phyloP scores from a whole-genome alignment of 2,329 filamentous ascomycete species.

The Chaetomiaceae sp. region DNA sequence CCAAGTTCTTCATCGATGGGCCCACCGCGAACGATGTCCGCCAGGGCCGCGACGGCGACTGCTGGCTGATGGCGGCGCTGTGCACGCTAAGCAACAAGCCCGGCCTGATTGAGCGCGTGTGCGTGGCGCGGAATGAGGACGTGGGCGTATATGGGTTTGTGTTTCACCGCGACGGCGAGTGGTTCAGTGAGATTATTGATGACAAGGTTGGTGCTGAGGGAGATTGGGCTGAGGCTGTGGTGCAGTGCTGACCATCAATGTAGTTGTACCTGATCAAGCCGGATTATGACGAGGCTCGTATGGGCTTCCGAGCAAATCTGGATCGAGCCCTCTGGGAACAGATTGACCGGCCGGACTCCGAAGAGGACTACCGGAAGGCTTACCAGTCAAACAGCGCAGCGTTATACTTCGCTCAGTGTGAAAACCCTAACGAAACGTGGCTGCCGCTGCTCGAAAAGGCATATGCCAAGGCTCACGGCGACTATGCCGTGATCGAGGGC shows the following conservation, averaged over 20 bases:
- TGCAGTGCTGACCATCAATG: neutral
- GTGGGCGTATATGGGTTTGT: constrained; percentile 83
- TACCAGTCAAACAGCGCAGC: constrained; percentile 64
- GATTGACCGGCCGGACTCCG: constrained; percentile 44
- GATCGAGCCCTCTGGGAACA: constrained; percentile 42
- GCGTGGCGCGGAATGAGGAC: constrained; percentile 64
- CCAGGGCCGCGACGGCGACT: constrained; percentile 73
- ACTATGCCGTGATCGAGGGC: constrained; percentile 66
- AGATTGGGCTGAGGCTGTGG: too few species aligned
- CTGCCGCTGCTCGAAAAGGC: constrained; percentile 66
- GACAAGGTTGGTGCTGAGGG: constrained; percentile 37
- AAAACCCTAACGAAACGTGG: constrained; percentile 65
- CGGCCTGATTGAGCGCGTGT: constrained; percentile 65
- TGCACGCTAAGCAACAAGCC: constrained; percentile 70
- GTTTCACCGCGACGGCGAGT: constrained; percentile 74
- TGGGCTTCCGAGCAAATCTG: constrained; percentile 31
- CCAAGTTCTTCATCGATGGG: constrained; percentile 71
- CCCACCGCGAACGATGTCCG: constrained; percentile 71
- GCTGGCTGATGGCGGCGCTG: constrained; percentile 78
- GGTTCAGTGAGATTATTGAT: constrained; percentile 54
- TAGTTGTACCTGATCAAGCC: constrained; percentile 49
- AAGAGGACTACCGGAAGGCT: constrained; percentile 54
- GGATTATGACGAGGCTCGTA: constrained; percentile 51
- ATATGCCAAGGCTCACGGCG: constrained; percentile 68
- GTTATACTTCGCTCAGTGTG: constrained; percentile 65